Conservation (phyloP, 129 eudicot species). For the Kitagawia praeruptora region DNA sequence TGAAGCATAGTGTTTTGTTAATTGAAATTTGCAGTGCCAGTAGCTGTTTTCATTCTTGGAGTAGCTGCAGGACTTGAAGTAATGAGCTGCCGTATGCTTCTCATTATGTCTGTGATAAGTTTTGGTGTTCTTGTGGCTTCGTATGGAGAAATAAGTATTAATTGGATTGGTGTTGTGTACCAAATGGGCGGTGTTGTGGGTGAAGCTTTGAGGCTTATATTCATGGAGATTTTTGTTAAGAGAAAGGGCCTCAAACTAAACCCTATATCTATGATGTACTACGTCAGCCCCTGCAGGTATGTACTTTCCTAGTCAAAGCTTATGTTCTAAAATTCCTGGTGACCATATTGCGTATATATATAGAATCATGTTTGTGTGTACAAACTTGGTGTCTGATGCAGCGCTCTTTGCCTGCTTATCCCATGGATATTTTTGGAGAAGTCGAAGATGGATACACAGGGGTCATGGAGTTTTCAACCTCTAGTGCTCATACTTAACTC, state of each 20-base stretch:
- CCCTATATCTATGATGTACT: constrained; percentile 89
- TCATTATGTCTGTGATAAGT: constrained; percentile 95
- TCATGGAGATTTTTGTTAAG: constrained; percentile 93
- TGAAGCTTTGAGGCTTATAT: constrained; percentile 88
- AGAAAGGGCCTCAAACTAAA: constrained; percentile 82
- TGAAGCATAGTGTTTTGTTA: constrained; percentile 1
- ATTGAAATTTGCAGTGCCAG: constrained; percentile 64
- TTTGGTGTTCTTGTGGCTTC: constrained; percentile 92
- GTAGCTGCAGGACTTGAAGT: constrained; percentile 94
- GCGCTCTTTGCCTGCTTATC: constrained; percentile 79
- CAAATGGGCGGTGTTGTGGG: constrained; percentile 99
- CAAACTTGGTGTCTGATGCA: constrained; percentile 42
- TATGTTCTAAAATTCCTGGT: constrained; percentile 8
- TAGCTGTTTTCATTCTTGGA: constrained; percentile 84
- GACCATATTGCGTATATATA: constrained; percentile 9
- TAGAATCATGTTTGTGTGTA: constrained; percentile 22
- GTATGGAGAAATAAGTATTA: constrained; percentile 81
- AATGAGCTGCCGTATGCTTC: constrained; percentile 86
- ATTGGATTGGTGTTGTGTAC: constrained; percentile 94
- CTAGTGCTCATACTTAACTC: constrained; percentile 65
- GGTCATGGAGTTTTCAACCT: constrained; percentile 72
- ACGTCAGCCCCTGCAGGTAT: constrained; percentile 98
- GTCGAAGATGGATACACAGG: constrained; percentile 80
- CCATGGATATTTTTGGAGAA: constrained; percentile 95
- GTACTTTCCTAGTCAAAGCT: constrained; percentile 15